Evolutionary conservation across 2,329 filamentous ascomycete species (phyloP), one percentile per base, ranked within the genome.

Genomic region (Botrytis cinerea): DNA sequence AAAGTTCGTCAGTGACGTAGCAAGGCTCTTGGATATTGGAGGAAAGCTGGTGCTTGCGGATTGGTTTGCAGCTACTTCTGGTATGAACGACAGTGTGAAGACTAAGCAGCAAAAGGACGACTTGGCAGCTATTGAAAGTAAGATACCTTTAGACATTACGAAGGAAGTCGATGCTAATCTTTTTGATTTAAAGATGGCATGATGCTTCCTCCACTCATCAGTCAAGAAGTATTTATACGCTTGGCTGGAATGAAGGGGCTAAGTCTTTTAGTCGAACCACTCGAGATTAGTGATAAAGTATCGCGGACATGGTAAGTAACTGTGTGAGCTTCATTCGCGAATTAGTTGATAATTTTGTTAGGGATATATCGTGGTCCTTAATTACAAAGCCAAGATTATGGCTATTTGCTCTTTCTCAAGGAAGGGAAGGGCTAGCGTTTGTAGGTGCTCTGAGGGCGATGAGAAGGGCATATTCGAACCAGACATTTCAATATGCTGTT

Each of bases 41-140:
- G 87, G 86, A 1, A 87, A 85, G 79, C 79, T 90, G 62, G 87
- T 88, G 6, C 81, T 90, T 71, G 87, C 88, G 38, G 88, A 90
- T 79, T 90, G 88, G 88, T 90, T 90, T 82, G 88, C 87, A 82
- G 85, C 83, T 20, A 86, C 4, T 57, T 28, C 51, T 18, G 14
- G 51, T 28, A 86, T 71, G 80, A 78, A 35, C 3, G 22, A 46
- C 12, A 18, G 7, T 14, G 77, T 89, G 61, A 82, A 80, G 0
- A 81, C 85, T 74, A 80, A 83, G 73, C 59, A 84, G 73, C 84
- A 86, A 75, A 81, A 83, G 60, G 82, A 82, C 64, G 87, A 90
- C 77, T 89, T 90, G 76, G 85, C 86, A 77, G 87, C 87, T 2
- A 90, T 90, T 73, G 88, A 90, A 81, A 87, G 85, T 86, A 61